Base-by-base conservation (phyloP, 2,329 filamentous ascomycete genomes). In the Monilinia aucupariae region DNA sequence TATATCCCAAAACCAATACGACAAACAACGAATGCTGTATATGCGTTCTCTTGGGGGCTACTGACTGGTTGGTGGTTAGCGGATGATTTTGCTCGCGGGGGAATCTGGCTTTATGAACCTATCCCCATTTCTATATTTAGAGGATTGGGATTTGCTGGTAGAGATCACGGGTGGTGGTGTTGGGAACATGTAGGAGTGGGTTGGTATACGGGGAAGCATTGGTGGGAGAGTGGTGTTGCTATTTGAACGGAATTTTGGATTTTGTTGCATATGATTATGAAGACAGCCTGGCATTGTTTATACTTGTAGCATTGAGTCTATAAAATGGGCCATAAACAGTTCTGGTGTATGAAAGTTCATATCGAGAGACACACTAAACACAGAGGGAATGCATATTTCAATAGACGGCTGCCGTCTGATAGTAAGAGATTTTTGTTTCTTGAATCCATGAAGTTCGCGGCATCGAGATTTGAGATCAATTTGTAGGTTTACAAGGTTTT, bases 61-160 rank as follows among this genome's bases (percentile, higher is more conserved):
- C 73, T 78, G 20, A 93, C 90, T 0, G 82, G 82, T 0, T 79
- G 79, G 48, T 74, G 86, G 43, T 79, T 96, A n/a, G 78, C 85
- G 13, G 85, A 96, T 71, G 92, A 97, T 71, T 86, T 96, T 72
- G 82, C 87, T 0, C 79, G 81, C 13, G 82, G 85, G 0, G 91
- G 90, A 0, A 71, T 96, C 0, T 96, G 90, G 89, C 75, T 96
- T 17, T 85, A 85, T 65, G 91, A 97, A 74, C 91, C 91, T 0
- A 76, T 96, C n/a, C 91, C 92, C 0, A 67, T 93, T 10, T 96
- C 90, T 61, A 72, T 82, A 0, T 71, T 92, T n/a, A 80, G 91
- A 32, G 83, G 81, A 2, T 41, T 92, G 20, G 87, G 89, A 0
- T 78, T 87, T 41, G 89, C 88, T 0, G 76, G 78, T 1, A 75